Evolutionary conservation across 129 eudicot genomes (phyloP).

Genomic region (Tagetes patula): DNA sequence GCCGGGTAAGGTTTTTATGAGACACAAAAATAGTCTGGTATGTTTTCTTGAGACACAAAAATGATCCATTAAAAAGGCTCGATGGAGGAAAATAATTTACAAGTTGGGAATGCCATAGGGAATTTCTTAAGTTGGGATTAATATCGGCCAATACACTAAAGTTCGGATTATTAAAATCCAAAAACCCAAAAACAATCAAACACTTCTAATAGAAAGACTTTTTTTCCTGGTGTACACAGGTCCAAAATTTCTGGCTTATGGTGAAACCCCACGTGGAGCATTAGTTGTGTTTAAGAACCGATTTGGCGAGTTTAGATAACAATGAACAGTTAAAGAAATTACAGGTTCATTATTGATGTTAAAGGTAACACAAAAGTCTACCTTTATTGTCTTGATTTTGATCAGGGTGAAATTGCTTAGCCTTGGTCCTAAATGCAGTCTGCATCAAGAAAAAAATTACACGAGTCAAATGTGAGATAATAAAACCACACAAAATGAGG

Average conservation of each 20-base stretch:
- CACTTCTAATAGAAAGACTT: not conserved
- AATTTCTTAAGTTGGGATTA: too few relatives aligned
- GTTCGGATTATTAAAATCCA: too few relatives aligned
- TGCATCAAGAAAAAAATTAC: constrained; percentile 9
- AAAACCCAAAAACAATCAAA: not conserved
- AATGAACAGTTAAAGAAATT: not conserved
- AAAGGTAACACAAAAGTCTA: constrained; percentile 1
- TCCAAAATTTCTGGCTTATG: not conserved
- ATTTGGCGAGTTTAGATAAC: not conserved
- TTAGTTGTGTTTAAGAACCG: not conserved
- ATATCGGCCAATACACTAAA: too few relatives aligned
- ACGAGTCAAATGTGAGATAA: not conserved
- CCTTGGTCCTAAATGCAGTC: constrained; percentile 44
- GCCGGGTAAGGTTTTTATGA: too few relatives aligned
- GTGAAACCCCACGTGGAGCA: not conserved
- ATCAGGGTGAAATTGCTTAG: constrained; percentile 45
- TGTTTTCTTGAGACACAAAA: too few relatives aligned
- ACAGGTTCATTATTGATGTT: not conserved
- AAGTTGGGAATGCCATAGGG: too few relatives aligned
- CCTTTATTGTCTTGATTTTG: constrained; percentile 70
- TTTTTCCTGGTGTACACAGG: not conserved
- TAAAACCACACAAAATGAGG: not conserved
- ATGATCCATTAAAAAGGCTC: too few relatives aligned
- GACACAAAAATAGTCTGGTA: too few relatives aligned
- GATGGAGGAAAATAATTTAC: too few relatives aligned